Conservation (phyloP, 306 rosid species). For the Trifolium subterraneum region DNA sequence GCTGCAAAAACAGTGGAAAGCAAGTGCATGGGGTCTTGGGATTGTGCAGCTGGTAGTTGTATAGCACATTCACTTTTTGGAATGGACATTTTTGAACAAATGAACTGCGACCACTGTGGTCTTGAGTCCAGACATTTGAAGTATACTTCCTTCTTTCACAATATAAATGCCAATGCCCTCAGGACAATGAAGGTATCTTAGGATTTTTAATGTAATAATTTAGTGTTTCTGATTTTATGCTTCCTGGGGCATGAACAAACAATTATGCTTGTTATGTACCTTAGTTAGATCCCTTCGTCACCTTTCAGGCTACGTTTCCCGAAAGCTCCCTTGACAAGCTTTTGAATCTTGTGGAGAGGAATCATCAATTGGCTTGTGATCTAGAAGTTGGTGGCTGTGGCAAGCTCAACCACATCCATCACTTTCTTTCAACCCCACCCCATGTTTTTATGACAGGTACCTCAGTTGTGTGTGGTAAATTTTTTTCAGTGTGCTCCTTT, state of each 20-base stretch:
- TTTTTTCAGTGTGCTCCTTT: background rate
- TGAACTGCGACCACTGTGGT: slow-evolving; percentile 86
- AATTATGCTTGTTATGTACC: slow-evolving; percentile 35
- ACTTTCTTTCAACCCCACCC: slow-evolving; percentile 82
- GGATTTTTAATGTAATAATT: slow-evolving; percentile 6
- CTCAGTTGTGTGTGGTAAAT: slow-evolving; percentile 30
- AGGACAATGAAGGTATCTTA: slow-evolving; percentile 83
- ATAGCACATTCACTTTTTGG: slow-evolving; percentile 91
- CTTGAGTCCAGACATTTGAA: slow-evolving; percentile 84
- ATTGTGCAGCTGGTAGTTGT: slow-evolving; percentile 78
- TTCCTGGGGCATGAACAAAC: slow-evolving; percentile 29
- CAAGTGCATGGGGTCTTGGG: slow-evolving; percentile 75
- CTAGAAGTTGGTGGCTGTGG: slow-evolving; percentile 87
- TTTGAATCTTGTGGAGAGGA: slow-evolving; percentile 83
- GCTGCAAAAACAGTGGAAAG: slow-evolving; percentile 74
- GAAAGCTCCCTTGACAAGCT: slow-evolving; percentile 84
- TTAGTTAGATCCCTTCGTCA: slow-evolving; percentile 44
- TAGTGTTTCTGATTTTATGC: slow-evolving; percentile 26
- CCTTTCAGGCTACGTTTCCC: slow-evolving; percentile 62
- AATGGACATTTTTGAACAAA: slow-evolving; percentile 86
- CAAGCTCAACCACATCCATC: slow-evolving; percentile 87
- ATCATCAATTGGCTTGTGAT: slow-evolving; percentile 93
- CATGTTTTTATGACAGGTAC: slow-evolving; percentile 90
- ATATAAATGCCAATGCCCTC: slow-evolving; percentile 92
- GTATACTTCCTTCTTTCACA: slow-evolving; percentile 95